Evolutionary conservation across 768 basidiomycete genomes (phyloP), one percentile per base, ranked within the genome.

Genomic region (Macrocybe gigantea): DNA sequence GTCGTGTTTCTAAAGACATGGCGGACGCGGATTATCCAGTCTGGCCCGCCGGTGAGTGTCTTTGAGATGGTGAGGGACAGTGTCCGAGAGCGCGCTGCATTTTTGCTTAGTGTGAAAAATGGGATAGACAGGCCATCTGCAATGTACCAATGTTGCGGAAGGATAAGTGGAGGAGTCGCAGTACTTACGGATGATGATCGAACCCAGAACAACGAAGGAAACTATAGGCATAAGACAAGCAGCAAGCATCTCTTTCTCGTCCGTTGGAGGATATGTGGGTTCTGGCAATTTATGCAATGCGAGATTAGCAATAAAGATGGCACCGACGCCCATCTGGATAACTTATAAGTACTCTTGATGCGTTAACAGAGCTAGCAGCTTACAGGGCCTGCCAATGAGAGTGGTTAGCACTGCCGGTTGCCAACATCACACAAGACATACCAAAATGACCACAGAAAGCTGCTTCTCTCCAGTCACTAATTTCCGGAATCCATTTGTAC

Each of bases 381-480:
- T 52, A 80, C 81, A 45, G 82, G 80, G 38, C 80, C 81, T 80
- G 46, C 49, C 22, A 22, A 4, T 22, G 1, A 22, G 22, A 22
- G 22, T 22, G 22, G 22, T 22, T 22, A 22, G 22, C 15, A 45
- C 36, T 32, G 38, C 15, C 43, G 5, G 39, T 33, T 12, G 48
- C 43, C 7, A 13, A 38, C 3, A 13, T 37, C 12, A 1, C 44
- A 32, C 0, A 15, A 14, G 31, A 60, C 65, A 10, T 57, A 80
- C 85, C 93, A 61, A 95, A 97, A 70, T 96, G 93, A 2, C 95
- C 95, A 5, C 78, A 81, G 61, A 98, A 96, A 4, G 93, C 53
- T 0, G 95, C 94, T 66, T 97, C 92, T 39, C 78, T 74, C 83
- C 92, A 88, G 14, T 78, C 82, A 35, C 66, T 63, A 54, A 97